phyloP scores from a whole-genome alignment of 345 rosid species.

The rapeseed (Brassica napus) region Da-Ae NC_063446.1:74119001-74119500 shows the following conservation, averaged over 20 bases:
- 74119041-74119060: constrained; percentile 82
- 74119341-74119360: constrained; percentile 61
- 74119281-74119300: constrained; percentile 95
- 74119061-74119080: constrained; percentile 78
- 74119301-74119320: constrained; percentile 94
- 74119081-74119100: constrained; percentile 58
- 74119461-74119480: background rate
- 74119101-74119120: constrained; percentile 48
- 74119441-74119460: no score
- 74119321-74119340: constrained; percentile 94
- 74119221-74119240: background rate
- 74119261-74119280: constrained; percentile 75
- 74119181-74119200: background rate
- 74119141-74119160: background rate
- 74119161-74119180: background rate
- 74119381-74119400: constrained; percentile 64
- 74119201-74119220: background rate
- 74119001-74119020: constrained; percentile 48
- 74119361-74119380: constrained; percentile 99
- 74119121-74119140: constrained; percentile 2
- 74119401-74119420: constrained; percentile 57
- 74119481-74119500: background rate
- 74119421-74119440: no score
- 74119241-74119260: constrained; percentile 53
- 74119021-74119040: constrained; percentile 89